These are phyloP conservation scores for Fraxinus excelsior DNA, from an alignment of 257 asterid species.

Conservation along the genomic window DNA sequence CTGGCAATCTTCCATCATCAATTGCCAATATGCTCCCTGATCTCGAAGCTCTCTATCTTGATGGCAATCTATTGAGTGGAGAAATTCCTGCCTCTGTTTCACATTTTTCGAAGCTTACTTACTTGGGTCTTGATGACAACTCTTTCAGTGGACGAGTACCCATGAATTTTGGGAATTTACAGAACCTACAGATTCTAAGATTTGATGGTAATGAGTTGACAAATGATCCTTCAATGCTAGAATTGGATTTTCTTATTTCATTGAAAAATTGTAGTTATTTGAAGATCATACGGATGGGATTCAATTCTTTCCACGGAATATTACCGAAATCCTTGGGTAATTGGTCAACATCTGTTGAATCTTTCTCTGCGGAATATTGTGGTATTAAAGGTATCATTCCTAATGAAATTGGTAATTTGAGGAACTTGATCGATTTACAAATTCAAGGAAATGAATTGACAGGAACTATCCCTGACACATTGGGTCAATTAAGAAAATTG, in stretches of 20 bases:
- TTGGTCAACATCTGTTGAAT: constrained; percentile 17
- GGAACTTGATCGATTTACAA: not conserved
- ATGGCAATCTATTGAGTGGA: constrained; percentile 11
- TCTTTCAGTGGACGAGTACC: constrained; percentile 26
- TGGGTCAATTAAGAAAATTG: not conserved
- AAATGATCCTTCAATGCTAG: constrained; percentile 6
- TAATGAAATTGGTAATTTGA: not conserved
- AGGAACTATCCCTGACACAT: not conserved
- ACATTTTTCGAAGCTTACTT: constrained; percentile 15
- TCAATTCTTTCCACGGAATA: constrained; percentile 17
- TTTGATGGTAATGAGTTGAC: not conserved
- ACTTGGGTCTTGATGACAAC: not conserved
- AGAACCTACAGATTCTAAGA: not conserved
- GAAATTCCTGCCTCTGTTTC: constrained; percentile 22
- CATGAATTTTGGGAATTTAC: constrained; percentile 17
- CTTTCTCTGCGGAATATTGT: rapidly evolving
- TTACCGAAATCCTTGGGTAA: constrained; percentile 25
- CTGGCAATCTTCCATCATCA: constrained; percentile 15
- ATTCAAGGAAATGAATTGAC: not conserved
- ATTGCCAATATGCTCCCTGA: constrained; percentile 18
- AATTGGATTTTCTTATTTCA: constrained; percentile 22
- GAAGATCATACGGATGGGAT: not conserved
- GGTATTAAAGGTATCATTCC: constrained; percentile 15
- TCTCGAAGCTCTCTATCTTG: constrained; percentile 4
- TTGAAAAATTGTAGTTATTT: constrained; percentile 13